phyloP scores from a whole-genome alignment of 352 stramenopile species.

The Phytophthora vignae region DNA sequence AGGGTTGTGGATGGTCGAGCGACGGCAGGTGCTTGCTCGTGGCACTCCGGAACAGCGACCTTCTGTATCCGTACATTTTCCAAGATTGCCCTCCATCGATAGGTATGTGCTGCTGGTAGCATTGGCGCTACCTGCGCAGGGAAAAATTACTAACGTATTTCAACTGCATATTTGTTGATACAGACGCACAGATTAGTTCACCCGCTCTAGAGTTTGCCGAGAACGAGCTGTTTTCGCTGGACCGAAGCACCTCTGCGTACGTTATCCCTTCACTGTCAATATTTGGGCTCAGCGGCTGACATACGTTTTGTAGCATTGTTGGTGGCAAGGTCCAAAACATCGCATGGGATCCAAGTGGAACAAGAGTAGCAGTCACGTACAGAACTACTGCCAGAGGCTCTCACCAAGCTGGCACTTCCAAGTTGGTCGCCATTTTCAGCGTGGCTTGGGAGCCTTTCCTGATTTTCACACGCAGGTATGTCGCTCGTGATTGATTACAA shows the following conservation, averaged over 20 bases:
- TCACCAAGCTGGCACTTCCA: conserved; percentile 42
- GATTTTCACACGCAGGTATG: conserved; percentile 75
- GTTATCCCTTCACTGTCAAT: conserved; percentile 8
- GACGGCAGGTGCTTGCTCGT: conserved; percentile 76
- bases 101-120: conserved; percentile 37
- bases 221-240: conserved; percentile 65
- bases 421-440: conserved; percentile 77
- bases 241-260: conserved; percentile 69
- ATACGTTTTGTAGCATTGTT: conserved; percentile 51
- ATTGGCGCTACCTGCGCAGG: neutral
- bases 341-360: conserved; percentile 75
- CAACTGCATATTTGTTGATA: neutral
- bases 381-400: conserved; percentile 24
- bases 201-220: conserved; percentile 75
- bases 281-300: neutral
- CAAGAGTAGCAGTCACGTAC: conserved; percentile 75
- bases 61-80: conserved; percentile 83
- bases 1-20: conserved; percentile 79
- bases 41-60: conserved; percentile 57
- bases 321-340: conserved; percentile 67
- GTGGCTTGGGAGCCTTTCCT: conserved; percentile 78
- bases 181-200: conserved; percentile 80
- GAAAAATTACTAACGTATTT: neutral
- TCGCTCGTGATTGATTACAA: neutral
- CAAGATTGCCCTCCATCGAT: conserved; percentile 61